A percentile compares a stretch with the other conserved stretches of the same genome.
phyloP scores from a whole-genome alignment of 306 rosid species.

The Vachellia pachyceras region DNA sequence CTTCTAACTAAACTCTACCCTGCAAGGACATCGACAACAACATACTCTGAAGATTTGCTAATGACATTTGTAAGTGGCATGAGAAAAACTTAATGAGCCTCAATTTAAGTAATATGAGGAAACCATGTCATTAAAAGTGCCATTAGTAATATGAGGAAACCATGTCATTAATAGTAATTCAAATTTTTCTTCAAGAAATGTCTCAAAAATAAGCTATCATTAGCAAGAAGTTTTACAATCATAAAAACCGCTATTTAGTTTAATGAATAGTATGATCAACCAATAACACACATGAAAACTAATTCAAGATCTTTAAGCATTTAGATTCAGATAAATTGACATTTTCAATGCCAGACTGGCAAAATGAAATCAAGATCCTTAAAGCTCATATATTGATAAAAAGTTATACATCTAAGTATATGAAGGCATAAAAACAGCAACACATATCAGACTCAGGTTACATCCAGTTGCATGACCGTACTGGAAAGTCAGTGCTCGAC shows the following conservation, averaged over 20 bases:
- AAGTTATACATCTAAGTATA: background rate
- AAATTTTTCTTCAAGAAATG: conserved; percentile 15
- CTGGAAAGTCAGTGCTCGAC: background rate
- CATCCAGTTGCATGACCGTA: background rate
- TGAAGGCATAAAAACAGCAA: background rate
- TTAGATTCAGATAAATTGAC: background rate
- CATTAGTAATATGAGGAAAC: background rate
- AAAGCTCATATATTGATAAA: background rate
- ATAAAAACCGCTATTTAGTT: background rate
- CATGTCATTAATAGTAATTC: conserved; percentile 6
- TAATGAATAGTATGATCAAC: conserved; percentile 11
- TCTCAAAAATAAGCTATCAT: conserved; percentile 25
- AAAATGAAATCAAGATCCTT: conserved; percentile 2
- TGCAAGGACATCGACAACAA: too few species aligned
- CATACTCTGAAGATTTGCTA: too few species aligned
- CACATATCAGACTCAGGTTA: background rate
- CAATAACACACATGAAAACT: background rate
- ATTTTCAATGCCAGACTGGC: background rate
- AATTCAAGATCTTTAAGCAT: conserved; percentile 2
- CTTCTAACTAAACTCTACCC: too few species aligned
- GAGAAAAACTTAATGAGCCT: too few species aligned
- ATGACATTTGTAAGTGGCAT: too few species aligned
- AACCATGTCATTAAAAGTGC: too few species aligned
- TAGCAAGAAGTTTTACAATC: conserved; percentile 23
- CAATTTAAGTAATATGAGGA: too few species aligned